Evolutionary conservation across 1,284 basidiomycete genomes (phyloP).

Genomic region (Cryptococcus deneoformans): DNA sequence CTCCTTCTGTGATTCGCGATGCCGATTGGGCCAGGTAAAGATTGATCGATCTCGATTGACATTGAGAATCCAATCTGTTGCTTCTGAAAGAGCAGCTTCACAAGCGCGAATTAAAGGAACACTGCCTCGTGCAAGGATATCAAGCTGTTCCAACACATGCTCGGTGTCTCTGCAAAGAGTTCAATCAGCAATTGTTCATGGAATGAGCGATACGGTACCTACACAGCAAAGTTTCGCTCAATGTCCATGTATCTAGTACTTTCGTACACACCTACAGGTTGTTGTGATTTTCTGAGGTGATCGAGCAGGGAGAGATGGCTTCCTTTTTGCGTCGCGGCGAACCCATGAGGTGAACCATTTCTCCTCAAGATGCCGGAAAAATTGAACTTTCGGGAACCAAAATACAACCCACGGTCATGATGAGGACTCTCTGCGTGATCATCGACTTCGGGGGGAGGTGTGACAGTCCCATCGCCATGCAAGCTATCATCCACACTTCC

Average conservation of each 20-base stretch:
- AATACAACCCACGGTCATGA: conserved; percentile 7
- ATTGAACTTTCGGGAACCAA: conserved; percentile 10
- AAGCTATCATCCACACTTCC: conserved; percentile 6
- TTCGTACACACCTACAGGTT: conserved; percentile 77
- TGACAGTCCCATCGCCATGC: conserved; percentile 5
- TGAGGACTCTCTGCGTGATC: conserved; percentile 2
- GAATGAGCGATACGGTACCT: conserved; percentile 6
- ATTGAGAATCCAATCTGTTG: conserved; percentile 32
- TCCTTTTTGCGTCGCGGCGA: conserved; percentile 14
- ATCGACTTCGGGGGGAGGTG: conserved; percentile 7
- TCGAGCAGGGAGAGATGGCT: conserved; percentile 42
- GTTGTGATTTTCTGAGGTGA: conserved; percentile 48
- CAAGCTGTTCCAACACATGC: conserved; percentile 55
- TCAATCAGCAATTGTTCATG: not conserved
- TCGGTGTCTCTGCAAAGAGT: conserved; percentile 49
- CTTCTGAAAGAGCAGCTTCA: conserved; percentile 25
- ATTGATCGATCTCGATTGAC: conserved; percentile 21
- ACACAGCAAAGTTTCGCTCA: conserved; percentile 55
- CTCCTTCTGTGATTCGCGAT: not conserved
- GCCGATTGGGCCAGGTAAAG: conserved; percentile 1
- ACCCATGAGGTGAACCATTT: conserved; percentile 17
- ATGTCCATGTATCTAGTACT: conserved; percentile 72
- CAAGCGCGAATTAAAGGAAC: conserved; percentile 53
- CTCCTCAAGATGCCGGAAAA: conserved; percentile 14
- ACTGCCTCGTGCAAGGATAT: conserved; percentile 59